phyloP scores from a whole-genome alignment of 352 stramenopile genomes.

The Pelagophyceae sp. region DNA sequence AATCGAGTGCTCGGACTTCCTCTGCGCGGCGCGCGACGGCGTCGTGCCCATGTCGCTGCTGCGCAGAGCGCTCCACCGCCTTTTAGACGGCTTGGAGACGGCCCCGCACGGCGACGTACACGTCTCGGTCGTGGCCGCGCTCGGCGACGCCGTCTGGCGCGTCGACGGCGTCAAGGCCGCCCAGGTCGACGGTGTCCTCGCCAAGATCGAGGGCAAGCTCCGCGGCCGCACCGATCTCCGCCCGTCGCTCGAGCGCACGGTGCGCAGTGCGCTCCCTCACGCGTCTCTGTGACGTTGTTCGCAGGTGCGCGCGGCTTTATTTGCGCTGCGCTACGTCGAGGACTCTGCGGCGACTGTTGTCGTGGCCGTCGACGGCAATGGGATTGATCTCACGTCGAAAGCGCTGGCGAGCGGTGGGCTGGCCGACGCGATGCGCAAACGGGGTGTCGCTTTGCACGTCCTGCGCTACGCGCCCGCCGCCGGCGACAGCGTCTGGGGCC shows the following conservation, averaged over 20 bases:
- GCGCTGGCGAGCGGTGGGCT: not conserved
- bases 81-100: not conserved
- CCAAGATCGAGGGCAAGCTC: not conserved
- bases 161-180: not conserved
- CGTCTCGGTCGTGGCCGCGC: not conserved
- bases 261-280: too few species aligned
- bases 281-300: too few species aligned
- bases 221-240: not conserved
- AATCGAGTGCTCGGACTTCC: not conserved
- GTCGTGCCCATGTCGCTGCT: not conserved
- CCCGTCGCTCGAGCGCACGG: not conserved
- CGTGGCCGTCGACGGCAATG: conserved; percentile 6
- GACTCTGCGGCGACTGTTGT: not conserved
- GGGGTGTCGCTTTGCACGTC: not conserved
- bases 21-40: not conserved
- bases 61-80: not conserved
- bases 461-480: not conserved
- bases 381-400: not conserved
- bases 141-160: not conserved
- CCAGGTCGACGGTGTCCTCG: not conserved
- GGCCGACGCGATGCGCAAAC: not conserved
- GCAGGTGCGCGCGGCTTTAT: not conserved
- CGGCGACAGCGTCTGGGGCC: not conserved
- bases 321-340: not conserved
- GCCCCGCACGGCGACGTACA: not conserved